A percentile compares a stretch with the other conserved stretches of the same genome.
Evolutionary conservation across 2,329 filamentous ascomycete species (phyloP).

Genomic region (Ophiostoma australiae): DNA sequence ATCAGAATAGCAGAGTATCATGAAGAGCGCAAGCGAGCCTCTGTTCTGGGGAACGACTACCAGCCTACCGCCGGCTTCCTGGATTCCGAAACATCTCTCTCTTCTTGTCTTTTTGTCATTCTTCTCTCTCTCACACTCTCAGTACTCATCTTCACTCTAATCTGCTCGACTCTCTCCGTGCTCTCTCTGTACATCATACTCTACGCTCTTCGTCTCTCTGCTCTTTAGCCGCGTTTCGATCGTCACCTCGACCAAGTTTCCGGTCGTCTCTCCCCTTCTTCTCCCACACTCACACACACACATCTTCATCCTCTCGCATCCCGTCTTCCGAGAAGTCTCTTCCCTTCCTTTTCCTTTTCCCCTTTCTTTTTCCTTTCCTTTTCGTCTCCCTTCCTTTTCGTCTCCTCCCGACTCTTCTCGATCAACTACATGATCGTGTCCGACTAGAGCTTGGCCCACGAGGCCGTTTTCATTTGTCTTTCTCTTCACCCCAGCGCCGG

Average conservation of each 20-base stretch:
- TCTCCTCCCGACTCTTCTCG: conserved; percentile 20
- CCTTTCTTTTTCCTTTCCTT: conserved; percentile 2
- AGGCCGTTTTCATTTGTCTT: conserved; percentile 33
- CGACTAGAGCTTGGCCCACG: conserved; percentile 39
- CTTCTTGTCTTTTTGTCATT: neutral
- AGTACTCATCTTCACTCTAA: neutral
- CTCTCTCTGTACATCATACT: neutral
- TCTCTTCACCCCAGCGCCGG: conserved; percentile 42
- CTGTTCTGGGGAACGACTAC: conserved; percentile 19
- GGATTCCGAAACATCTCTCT: conserved; percentile 20
- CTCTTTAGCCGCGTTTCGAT: conserved; percentile 25
- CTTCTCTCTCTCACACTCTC: conserved; percentile 1
- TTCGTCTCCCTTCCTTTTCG: conserved; percentile 1
- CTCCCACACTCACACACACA: neutral
- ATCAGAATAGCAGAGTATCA: conserved; percentile 6
- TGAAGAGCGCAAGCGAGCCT: conserved; percentile 8
- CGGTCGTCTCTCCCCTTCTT: conserved; percentile 18
- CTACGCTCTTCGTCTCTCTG: neutral
- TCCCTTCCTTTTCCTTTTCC: conserved; percentile 8
- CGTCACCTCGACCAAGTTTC: conserved; percentile 22
- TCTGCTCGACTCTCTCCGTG: neutral
- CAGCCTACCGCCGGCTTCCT: conserved; percentile 13
- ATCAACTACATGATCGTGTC: conserved; percentile 38
- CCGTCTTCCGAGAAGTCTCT: conserved; percentile 5
- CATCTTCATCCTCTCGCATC: conserved; percentile 15